These are phyloP conservation scores for Gymnopilus junonius DNA, from an alignment of 768 basidiomycete species.

Conservation along the genomic window DNA sequence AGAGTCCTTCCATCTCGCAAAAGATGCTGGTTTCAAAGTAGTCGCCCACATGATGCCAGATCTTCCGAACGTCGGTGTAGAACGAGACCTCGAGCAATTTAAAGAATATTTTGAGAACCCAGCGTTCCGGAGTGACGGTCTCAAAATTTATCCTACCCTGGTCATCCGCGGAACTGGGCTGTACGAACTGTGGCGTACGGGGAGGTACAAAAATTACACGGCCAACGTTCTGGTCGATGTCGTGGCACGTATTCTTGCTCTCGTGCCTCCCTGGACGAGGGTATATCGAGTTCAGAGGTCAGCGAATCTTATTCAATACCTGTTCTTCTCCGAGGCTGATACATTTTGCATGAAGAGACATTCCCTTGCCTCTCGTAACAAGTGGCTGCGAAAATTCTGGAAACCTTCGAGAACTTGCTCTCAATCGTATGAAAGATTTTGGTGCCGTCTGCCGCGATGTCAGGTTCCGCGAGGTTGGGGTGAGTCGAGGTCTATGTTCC, in stretches of 20 bases:
- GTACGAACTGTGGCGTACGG: constrained; percentile 96
- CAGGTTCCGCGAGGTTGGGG: constrained; percentile 96
- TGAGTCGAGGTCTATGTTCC: constrained; percentile 42
- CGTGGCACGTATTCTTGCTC: constrained; percentile 91
- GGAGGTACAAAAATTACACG: constrained; percentile 98
- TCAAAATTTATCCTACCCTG: constrained; percentile 98
- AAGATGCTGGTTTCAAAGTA: constrained; percentile 99
- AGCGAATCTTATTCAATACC: constrained; percentile 19
- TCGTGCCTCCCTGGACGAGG: constrained; percentile 98
- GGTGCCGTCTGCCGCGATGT: constrained; percentile 98
- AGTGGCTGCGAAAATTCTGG: constrained; percentile 98
- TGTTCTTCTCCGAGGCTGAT: constrained; percentile 5
- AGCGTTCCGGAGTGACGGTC: constrained; percentile 93
- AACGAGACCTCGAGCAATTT: constrained; percentile 98
- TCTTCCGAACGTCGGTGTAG: constrained; percentile 95
- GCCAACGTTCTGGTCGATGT: constrained; percentile 99
- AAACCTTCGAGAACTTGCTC: constrained; percentile 92
- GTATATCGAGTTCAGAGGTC: constrained; percentile 97
- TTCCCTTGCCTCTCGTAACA: constrained; percentile 93
- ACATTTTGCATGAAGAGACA: constrained; percentile 66
- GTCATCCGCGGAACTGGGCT: constrained; percentile 97
- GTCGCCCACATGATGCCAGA: constrained; percentile 99
- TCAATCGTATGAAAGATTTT: constrained; percentile 99
- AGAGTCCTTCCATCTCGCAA: constrained; percentile 96
- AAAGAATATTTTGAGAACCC: constrained; percentile 99